phyloP scores from a whole-genome alignment of 257 asterid genomes.

The Oldenlandia corymbosa region DNA sequence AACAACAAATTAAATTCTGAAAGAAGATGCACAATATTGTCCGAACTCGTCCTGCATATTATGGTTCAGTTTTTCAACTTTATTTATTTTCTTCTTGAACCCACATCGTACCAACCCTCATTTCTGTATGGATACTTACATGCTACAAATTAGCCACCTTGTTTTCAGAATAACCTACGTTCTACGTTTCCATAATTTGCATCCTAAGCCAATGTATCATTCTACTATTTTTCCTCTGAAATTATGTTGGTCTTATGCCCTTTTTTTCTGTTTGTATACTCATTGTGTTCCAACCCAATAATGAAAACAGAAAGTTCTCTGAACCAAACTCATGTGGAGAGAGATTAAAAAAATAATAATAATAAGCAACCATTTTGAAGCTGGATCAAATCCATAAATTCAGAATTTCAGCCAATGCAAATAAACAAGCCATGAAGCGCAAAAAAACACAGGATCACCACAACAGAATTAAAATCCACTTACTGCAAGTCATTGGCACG shows the following conservation, averaged over 20 bases:
- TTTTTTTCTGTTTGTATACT: neutral
- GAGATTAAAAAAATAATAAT: neutral
- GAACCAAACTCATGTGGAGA: neutral
- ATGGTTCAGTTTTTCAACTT: neutral
- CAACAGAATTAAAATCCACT: slow-evolving; percentile 28
- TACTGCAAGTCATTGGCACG: slow-evolving; percentile 83
- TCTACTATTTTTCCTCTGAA: neutral
- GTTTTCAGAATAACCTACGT: neutral
- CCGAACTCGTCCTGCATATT: neutral
- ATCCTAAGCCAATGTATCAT: neutral
- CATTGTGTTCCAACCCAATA: neutral
- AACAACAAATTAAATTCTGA: neutral
- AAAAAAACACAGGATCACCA: neutral
- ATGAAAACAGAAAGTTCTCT: neutral
- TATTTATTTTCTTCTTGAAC: neutral
- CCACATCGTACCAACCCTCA: neutral
- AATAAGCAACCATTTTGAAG: neutral
- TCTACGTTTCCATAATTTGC: neutral
- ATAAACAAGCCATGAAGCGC: neutral
- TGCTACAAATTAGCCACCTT: too few species aligned
- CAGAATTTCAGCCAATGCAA: neutral
- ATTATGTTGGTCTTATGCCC: too few species aligned
- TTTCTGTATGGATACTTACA: too few species aligned
- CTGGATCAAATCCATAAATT: slow-evolving; percentile 33
- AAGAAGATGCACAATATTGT: neutral